Conservation (phyloP, 176 grass and related monocot genomes). For the Olyra latifolia region DNA sequence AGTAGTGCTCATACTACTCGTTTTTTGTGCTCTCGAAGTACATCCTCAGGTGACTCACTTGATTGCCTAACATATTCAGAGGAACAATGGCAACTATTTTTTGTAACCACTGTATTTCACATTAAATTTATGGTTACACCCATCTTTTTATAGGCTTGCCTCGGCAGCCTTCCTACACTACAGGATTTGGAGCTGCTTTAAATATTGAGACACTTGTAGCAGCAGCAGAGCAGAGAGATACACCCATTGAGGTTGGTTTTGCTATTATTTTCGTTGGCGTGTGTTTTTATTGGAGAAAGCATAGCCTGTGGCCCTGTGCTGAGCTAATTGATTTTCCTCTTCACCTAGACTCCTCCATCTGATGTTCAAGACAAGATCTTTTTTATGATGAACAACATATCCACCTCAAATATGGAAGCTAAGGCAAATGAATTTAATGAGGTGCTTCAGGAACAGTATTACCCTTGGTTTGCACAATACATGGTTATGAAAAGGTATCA, state of each 20-base stretch:
- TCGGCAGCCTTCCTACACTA: constrained; percentile 60
- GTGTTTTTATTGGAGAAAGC: neutral
- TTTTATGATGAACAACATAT: constrained; percentile 92
- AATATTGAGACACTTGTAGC: constrained; percentile 94
- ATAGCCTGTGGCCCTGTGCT: constrained; percentile 1
- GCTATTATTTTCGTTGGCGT: constrained; percentile 27
- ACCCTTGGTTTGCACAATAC: constrained; percentile 91
- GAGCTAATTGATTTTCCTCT: constrained; percentile 31
- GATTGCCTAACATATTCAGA: constrained; percentile 14
- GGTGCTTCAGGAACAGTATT: constrained; percentile 69
- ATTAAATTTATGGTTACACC: constrained; percentile 20
- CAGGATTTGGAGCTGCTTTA: constrained; percentile 74
- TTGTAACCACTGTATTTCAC: neutral
- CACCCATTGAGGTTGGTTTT: constrained; percentile 65
- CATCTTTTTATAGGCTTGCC: constrained; percentile 52
- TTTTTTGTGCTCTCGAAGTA: constrained; percentile 56
- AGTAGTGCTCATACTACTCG: constrained; percentile 36
- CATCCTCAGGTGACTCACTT: constrained; percentile 54
- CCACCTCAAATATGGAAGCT: constrained; percentile 71
- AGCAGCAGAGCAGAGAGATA: constrained; percentile 77
- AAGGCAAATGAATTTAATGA: constrained; percentile 81
- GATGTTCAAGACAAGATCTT: constrained; percentile 87
- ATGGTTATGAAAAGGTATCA: constrained; percentile 96
- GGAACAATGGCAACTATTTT: neutral
- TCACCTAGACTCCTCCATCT: constrained; percentile 58